These are phyloP conservation scores for Sonneratia caseolaris DNA, from an alignment of 345 rosid genomes.

Conservation along the genomic window DNA sequence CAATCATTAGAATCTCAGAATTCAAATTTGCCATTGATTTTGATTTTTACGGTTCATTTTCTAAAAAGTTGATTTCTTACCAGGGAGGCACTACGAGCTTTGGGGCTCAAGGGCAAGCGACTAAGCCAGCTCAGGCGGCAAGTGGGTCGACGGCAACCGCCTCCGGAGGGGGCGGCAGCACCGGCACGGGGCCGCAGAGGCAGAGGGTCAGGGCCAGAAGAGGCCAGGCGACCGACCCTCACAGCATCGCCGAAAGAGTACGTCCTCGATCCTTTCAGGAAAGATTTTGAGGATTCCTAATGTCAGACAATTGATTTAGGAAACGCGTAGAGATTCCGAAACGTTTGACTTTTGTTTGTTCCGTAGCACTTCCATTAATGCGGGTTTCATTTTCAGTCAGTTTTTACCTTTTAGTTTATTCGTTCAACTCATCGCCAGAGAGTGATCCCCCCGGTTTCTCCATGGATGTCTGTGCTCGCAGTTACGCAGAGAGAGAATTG, in stretches of 20 bases:
- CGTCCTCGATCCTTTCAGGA: background rate
- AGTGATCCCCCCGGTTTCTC: too few relatives aligned
- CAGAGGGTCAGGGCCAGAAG: conserved; percentile 88
- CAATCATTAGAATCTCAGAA: too few relatives aligned
- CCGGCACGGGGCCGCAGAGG: conserved; percentile 38
- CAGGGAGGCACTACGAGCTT: conserved; percentile 22
- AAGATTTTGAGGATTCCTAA: too few relatives aligned
- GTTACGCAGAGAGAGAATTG: conserved; percentile 31
- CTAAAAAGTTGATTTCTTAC: too few relatives aligned
- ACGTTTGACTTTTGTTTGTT: background rate
- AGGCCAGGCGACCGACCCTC: conserved; percentile 99
- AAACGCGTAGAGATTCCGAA: too few relatives aligned
- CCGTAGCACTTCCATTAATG: background rate
- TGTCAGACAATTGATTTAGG: too few relatives aligned
- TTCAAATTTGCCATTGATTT: too few relatives aligned
- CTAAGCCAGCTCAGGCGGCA: conserved; percentile 31
- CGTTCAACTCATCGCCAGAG: too few relatives aligned
- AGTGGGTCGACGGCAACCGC: conserved; percentile 29
- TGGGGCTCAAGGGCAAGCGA: conserved; percentile 26
- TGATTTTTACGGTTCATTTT: too few relatives aligned
- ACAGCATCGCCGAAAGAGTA: conserved; percentile 96
- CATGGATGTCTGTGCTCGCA: background rate
- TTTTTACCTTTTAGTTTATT: too few relatives aligned
- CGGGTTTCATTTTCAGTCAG: background rate
- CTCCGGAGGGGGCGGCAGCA: conserved; percentile 22